Base-by-base conservation (phyloP, 2,329 filamentous ascomycete genomes). In the Lachnellula occidentalis region DNA sequence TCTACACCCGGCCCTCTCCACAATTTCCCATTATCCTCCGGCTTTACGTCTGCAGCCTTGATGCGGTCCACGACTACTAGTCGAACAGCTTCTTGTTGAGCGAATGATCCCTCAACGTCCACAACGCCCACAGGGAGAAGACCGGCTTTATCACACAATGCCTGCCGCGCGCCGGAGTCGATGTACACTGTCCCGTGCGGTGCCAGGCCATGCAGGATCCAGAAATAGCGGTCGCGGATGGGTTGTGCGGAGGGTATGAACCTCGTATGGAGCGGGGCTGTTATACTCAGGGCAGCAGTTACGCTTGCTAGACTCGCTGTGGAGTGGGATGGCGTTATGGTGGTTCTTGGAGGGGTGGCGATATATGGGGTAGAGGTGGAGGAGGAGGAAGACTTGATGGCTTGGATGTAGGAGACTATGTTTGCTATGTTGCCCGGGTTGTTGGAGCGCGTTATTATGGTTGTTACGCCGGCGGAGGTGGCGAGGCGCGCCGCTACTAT, bases 191-290 rank as follows among this genome's bases (percentile, higher is more conserved):
- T 95, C 14, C 94, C 94, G 66, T 95, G 92, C 0, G 94, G 90
- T 22, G 86, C 85, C 11, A 96, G 83, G 9, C 92, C 94, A 72
- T 99, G 90, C 0, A 97, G 79, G 48, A 99, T 85, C 94, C 94
- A 99, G 78, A 99, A 97, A 69, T 94, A 91, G 58, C 92, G 87
- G 70, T 96, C 94, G 54, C 90, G 85, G 56, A 97, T 94, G 1
- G 92, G 92, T 24, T 88, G 84, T 0, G 81, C 76, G 9, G 90
- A 90, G 0, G 92, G 90, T 12, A 96, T 78, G 77, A 99, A 99
- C 54, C 94, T 86, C 3, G 94, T 99, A 72, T 99, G 94, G 4
- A 96, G 76, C 1, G 92, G 87, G 1, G 82, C 78, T 50, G 73
- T 36, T 8, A 55, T 14, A 14, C 36, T 34, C 11, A 51, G 50